Evolutionary conservation across 2,329 filamentous ascomycete species (phyloP).

Genomic region (Diaporthe ilicicola): DNA sequence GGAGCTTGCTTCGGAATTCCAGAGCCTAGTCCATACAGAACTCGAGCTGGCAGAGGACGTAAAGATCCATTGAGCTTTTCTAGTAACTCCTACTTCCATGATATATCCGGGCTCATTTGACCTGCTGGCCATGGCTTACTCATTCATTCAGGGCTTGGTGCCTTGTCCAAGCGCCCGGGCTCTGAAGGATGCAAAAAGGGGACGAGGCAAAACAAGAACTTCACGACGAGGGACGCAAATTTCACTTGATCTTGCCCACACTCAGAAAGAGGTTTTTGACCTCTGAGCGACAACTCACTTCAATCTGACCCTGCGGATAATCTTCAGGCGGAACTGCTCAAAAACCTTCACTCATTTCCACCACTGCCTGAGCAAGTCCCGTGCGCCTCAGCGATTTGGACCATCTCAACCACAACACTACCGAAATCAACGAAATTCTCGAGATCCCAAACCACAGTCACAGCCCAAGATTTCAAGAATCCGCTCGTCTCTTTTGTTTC

Average conservation of each 20-base stretch:
- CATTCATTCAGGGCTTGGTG: not conserved
- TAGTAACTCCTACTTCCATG: not conserved
- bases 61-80: not conserved
- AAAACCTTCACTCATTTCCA: not conserved
- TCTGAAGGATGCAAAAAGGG: not conserved
- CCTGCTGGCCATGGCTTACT: not conserved
- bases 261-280: not conserved
- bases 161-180: not conserved
- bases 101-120: not conserved
- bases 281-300: not conserved
- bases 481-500: not conserved
- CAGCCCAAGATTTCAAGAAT: not conserved
- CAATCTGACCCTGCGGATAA: not conserved
- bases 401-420: not conserved
- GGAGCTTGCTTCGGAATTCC: no score
- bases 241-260: not conserved
- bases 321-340: not conserved
- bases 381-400: not conserved
- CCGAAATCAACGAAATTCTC: not conserved
- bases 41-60: not conserved
- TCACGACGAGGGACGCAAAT: no score
- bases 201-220: not conserved
- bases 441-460: not conserved
- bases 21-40: no score
- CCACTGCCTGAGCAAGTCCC: not conserved